Evolutionary conservation across 2,329 filamentous ascomycete species (phyloP).

Genomic region (Claviceps digitariae): DNA sequence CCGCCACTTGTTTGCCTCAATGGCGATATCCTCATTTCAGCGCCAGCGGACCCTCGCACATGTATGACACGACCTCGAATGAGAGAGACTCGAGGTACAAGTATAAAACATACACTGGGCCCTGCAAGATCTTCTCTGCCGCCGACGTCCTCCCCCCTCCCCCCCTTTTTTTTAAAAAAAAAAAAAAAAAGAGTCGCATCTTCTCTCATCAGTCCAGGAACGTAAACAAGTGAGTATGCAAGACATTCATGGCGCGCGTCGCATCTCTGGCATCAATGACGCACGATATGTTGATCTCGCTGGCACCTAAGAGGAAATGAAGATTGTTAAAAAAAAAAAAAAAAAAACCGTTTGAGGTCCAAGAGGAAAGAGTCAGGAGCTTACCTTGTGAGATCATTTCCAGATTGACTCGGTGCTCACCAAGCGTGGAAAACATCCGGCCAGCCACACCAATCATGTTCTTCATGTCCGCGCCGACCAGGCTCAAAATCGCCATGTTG

Average conservation of each 20-base stretch:
- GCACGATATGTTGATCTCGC: slow-evolving; percentile 98
- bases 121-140: not conserved
- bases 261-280: slow-evolving; percentile 89
- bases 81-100: not conserved
- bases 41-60: not conserved
- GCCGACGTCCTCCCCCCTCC: no score
- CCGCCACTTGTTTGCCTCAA: not conserved
- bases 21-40: not conserved
- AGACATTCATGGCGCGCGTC: slow-evolving; percentile 83
- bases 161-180: no score
- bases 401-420: slow-evolving; percentile 88
- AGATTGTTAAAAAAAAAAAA: not conserved
- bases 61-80: not conserved
- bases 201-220: slow-evolving; percentile 74
- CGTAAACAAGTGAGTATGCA: slow-evolving; percentile 94
- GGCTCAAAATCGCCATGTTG: slow-evolving; percentile 87
- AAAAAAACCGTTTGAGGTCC: no score
- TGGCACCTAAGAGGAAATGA: slow-evolving; percentile 51
- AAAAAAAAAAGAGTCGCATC: no score
- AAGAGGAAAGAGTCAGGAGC: no score
- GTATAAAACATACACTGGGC: not conserved
- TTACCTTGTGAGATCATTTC: slow-evolving; percentile 99
- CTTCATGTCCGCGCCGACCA: slow-evolving; percentile 94
- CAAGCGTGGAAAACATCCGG: slow-evolving; percentile 86
- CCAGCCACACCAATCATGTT: slow-evolving; percentile 93